phyloP scores from a whole-genome alignment of 2,329 filamentous ascomycete species.

The Alternaria incomplexa region DNA sequence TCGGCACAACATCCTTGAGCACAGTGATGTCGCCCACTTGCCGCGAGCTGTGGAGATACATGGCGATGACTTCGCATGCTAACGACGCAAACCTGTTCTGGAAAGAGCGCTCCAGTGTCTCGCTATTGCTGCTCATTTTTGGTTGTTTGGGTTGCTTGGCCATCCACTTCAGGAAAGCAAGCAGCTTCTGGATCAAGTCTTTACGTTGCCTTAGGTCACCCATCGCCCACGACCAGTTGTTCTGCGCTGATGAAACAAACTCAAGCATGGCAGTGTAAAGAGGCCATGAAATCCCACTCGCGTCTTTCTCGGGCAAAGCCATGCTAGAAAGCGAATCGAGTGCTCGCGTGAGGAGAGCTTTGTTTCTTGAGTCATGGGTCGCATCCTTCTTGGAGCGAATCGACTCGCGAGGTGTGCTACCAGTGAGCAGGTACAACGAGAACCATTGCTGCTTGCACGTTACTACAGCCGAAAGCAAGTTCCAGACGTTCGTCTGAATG shows the following conservation, averaged over 20 bases:
- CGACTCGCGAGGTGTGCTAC: slow-evolving; percentile 79
- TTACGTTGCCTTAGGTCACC: slow-evolving; percentile 77
- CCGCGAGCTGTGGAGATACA: slow-evolving; percentile 86
- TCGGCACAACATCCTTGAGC: slow-evolving; percentile 73
- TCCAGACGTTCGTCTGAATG: slow-evolving; percentile 77
- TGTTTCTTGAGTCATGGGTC: slow-evolving; percentile 50
- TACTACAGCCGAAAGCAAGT: slow-evolving; percentile 83
- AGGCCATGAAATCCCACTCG: slow-evolving; percentile 25
- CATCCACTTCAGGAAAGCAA: slow-evolving; percentile 68
- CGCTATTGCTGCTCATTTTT: slow-evolving; percentile 30
- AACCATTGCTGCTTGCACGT: slow-evolving; percentile 95
- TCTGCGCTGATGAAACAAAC: slow-evolving; percentile 87
- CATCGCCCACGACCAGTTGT: slow-evolving; percentile 95
- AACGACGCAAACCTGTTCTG: slow-evolving; percentile 72
- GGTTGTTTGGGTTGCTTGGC: slow-evolving; percentile 31
- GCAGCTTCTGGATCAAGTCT: slow-evolving; percentile 73
- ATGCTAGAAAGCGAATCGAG: slow-evolving; percentile 73
- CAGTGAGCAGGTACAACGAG: slow-evolving; percentile 89
- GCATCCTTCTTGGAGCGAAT: slow-evolving; percentile 62
- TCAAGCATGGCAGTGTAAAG: slow-evolving; percentile 79
- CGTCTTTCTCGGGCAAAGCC: slow-evolving; percentile 64
- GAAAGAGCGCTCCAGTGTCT: slow-evolving; percentile 37
- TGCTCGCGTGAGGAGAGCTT: slow-evolving; percentile 76
- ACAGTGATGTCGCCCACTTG: slow-evolving; percentile 73
- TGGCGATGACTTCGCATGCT: slow-evolving; percentile 84